These are phyloP conservation scores for Laguncularia racemosa DNA, from an alignment of 345 rosid species.

Conservation along the genomic window DNA sequence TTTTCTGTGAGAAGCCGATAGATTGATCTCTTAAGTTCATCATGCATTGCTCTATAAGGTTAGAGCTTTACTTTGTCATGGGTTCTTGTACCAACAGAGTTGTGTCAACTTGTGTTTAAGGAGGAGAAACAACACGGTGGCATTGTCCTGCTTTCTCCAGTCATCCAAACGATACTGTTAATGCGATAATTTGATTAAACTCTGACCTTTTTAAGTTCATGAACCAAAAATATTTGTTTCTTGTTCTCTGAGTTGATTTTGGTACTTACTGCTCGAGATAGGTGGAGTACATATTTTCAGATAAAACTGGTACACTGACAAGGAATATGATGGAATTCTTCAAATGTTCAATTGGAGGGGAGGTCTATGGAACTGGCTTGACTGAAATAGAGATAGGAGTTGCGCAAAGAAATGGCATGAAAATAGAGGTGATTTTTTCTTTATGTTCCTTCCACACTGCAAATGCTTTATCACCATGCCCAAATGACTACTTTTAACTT, in stretches of 20 bases:
- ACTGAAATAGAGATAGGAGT: constrained; percentile 90
- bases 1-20: too few species aligned
- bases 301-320: constrained; percentile 98
- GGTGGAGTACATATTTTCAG: constrained; percentile 98
- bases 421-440: constrained; percentile 48
- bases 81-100: too few species aligned
- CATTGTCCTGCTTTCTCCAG: too few species aligned
- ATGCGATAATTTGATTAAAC: too few species aligned
- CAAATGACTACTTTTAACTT: too few species aligned
- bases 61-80: too few species aligned
- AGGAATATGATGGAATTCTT: constrained; percentile 99
- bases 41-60: too few species aligned
- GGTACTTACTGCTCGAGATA: constrained; percentile 24
- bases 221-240: neutral
- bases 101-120: too few species aligned
- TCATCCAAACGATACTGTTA: too few species aligned
- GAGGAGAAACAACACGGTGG: too few species aligned
- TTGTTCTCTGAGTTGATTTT: neutral
- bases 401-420: constrained; percentile 62
- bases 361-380: constrained; percentile 82
- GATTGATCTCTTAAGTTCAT: too few species aligned
- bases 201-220: neutral
- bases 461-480: too few species aligned
- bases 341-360: constrained; percentile 98
- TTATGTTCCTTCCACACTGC: neutral